phyloP scores from a whole-genome alignment of 352 stramenopile species.

The Globisporangium splendens region DNA sequence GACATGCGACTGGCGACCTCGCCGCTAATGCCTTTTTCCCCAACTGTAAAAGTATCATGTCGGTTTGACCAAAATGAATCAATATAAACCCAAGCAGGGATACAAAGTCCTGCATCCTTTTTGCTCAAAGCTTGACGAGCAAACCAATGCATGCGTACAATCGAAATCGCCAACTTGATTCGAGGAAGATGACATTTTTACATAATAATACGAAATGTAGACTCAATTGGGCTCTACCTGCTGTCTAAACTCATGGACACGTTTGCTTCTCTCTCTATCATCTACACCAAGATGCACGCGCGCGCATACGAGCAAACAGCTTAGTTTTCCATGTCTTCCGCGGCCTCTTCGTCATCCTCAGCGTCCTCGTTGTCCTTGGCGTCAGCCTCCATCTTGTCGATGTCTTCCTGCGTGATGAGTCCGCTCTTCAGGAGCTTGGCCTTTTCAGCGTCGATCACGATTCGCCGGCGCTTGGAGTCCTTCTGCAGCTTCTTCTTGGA shows the following conservation, averaged over 20 bases:
- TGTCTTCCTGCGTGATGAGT: conserved; percentile 78
- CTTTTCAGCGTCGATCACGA: conserved; percentile 72
- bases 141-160: too few relatives aligned
- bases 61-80: too few relatives aligned
- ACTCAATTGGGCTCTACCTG: neutral
- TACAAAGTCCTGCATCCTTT: too few relatives aligned
- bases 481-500: conserved; percentile 89
- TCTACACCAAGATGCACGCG: neutral
- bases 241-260: neutral
- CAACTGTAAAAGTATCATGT: too few relatives aligned
- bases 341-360: conserved; percentile 24
- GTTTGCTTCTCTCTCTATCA: neutral
- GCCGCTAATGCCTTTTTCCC: too few relatives aligned
- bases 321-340: conserved; percentile 55
- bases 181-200: conserved; percentile 14
- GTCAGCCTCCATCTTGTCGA: conserved; percentile 74
- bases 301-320: conserved; percentile 1
- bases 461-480: conserved; percentile 74
- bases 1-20: too few relatives aligned
- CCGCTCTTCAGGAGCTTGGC: conserved; percentile 72
- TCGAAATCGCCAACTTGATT: too few relatives aligned
- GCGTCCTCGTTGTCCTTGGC: conserved; percentile 29
- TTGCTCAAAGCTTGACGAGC: too few relatives aligned
- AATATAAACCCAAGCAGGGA: too few relatives aligned
- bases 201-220: conserved; percentile 14